A percentile compares a stretch with the other conserved stretches of the same genome.
Conservation (phyloP, 495 filamentous ascomycete species). For the Penicillium cinerascens region DNA sequence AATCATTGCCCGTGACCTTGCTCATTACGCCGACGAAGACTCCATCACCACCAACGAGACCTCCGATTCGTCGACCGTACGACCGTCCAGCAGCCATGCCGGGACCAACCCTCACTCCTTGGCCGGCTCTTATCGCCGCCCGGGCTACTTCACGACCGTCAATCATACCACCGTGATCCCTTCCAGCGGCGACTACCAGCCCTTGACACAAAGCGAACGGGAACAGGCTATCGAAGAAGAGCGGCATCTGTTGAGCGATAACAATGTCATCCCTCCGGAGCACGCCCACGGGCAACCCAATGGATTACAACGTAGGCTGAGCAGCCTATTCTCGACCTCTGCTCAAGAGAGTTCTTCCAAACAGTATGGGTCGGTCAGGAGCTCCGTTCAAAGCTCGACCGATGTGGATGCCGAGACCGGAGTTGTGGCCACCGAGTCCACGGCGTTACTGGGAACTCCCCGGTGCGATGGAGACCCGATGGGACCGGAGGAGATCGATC, state of each 20-base stretch:
- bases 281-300: conserved; percentile 37
- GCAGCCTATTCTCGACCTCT: conserved; percentile 24
- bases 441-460: conserved; percentile 42
- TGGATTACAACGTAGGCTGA: conserved; percentile 28
- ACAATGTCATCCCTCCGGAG: conserved; percentile 66
- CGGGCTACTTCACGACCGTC: conserved; percentile 61
- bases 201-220: conserved; percentile 58
- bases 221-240: conserved; percentile 67
- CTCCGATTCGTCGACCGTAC: conserved; percentile 48
- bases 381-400: conserved; percentile 4
- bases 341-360: conserved; percentile 7
- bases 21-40: conserved; percentile 53
- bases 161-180: conserved; percentile 48
- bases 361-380: conserved; percentile 5
- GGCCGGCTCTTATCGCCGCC: conserved; percentile 68
- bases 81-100: conserved; percentile 34
- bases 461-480: conserved; percentile 25
- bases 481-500: conserved; percentile 40
- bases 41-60: conserved; percentile 39
- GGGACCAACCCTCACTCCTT: conserved; percentile 48
- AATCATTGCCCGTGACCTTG: conserved; percentile 67
- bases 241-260: conserved; percentile 71
- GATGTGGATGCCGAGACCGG: conserved; percentile 15
- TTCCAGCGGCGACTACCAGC: conserved; percentile 42
- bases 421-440: conserved; percentile 42